Evolutionary conservation across 177 flowering plant genomes (phyloP).

Genomic region (Telopea speciosissima): DNA sequence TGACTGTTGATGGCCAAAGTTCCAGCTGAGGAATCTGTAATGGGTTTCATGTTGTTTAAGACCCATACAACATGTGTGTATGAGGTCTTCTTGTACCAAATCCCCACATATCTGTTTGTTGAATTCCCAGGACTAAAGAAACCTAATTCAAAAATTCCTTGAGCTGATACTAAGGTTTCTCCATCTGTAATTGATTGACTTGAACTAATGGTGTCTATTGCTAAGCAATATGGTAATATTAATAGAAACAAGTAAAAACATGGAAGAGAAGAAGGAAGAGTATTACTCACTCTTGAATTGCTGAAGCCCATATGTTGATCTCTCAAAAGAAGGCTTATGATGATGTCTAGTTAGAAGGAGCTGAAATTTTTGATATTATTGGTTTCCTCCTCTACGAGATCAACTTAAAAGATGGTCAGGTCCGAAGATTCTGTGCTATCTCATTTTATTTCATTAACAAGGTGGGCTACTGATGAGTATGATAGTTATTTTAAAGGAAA

Average conservation of each 20-base stretch:
- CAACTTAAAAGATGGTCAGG: too few species aligned
- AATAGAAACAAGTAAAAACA: neutral
- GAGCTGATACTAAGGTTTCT: neutral
- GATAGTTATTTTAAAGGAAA: too few species aligned
- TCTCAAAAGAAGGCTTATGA: neutral
- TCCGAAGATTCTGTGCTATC: too few species aligned
- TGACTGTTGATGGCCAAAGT: neutral
- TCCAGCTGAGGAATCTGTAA: neutral
- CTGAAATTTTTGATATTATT: too few species aligned
- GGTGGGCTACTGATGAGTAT: too few species aligned
- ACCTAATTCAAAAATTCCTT: neutral
- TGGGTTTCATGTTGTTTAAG: neutral
- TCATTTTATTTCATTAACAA: too few species aligned
- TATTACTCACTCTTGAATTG: neutral
- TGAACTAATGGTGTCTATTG: neutral
- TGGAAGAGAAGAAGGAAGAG: neutral
- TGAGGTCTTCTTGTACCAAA: neutral
- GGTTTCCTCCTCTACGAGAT: too few species aligned
- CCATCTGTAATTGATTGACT: neutral
- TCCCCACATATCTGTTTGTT: neutral
- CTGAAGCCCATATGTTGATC: neutral
- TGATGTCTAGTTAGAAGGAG: too few species aligned
- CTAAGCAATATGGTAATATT: neutral
- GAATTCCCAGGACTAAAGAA: neutral
- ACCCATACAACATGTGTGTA: neutral